Evolutionary conservation across 768 basidiomycete genomes (phyloP).

Genomic region (Rhodotorula kratochvilovae): DNA sequence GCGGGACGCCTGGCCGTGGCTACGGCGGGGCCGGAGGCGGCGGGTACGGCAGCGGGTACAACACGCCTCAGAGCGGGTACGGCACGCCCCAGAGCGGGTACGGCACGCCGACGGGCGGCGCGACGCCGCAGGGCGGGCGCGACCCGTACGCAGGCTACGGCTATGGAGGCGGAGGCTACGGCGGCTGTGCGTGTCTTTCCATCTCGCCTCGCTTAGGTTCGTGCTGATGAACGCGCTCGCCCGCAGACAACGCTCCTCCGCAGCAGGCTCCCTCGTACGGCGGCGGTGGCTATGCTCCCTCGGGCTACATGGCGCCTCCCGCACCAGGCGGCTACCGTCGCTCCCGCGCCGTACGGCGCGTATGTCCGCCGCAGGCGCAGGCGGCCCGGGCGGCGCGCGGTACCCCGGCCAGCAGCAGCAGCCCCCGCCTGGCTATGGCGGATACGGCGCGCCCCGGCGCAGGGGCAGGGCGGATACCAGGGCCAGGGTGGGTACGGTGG

Average conservation of each 20-base stretch:
- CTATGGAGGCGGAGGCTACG: neutral
- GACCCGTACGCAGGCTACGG: constrained; percentile 35
- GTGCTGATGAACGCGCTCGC: neutral
- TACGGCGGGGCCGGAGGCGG: neutral
- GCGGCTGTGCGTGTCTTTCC: constrained; percentile 17
- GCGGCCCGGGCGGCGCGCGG: constrained; percentile 15
- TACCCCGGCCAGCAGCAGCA: constrained; percentile 9
- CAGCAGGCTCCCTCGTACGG: neutral
- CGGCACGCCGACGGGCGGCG: neutral
- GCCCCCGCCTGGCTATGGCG: neutral
- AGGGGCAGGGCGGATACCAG: constrained; percentile 13
- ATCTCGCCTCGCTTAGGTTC: too few species aligned
- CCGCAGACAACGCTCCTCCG: constrained; percentile 3
- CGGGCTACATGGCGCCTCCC: constrained; percentile 17
- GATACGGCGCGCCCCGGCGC: constrained; percentile 12
- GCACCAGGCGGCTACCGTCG: constrained; percentile 8
- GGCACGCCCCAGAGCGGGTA: neutral
- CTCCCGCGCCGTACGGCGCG: constrained; percentile 4
- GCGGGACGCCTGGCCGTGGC: constrained; percentile 1
- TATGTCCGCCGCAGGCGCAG: neutral
- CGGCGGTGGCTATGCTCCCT: constrained; percentile 5
- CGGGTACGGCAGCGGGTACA: constrained; percentile 10
- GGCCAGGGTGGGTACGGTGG: neutral
- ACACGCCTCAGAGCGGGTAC: neutral
- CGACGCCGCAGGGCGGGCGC: neutral